phyloP scores from a whole-genome alignment of 345 rosid species.

The Lepidium didymum region DNA sequence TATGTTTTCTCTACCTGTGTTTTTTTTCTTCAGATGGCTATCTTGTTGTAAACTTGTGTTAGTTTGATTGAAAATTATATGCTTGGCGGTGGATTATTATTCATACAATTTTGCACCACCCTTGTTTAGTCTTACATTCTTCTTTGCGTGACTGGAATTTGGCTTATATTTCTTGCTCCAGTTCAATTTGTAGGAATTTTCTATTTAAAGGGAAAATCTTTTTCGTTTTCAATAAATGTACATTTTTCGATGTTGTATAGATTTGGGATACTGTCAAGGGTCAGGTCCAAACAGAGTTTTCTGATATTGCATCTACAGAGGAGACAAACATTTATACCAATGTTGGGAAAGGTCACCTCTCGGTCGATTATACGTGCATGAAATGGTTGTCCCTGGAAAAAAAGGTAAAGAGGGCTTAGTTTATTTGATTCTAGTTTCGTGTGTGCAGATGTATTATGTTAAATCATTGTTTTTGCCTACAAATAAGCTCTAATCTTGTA shows the following conservation, averaged over 20 bases:
- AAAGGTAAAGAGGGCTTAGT: conserved; percentile 33
- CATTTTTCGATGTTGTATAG: conserved; percentile 25
- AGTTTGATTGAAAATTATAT: not conserved
- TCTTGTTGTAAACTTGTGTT: not conserved
- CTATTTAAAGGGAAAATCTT: not conserved
- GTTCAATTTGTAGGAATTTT: not conserved
- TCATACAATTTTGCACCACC: not conserved
- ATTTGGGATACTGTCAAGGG: conserved; percentile 73
- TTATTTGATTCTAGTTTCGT: not conserved
- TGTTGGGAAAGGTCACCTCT: conserved; percentile 56
- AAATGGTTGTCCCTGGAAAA: conserved; percentile 61
- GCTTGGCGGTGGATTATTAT: not conserved
- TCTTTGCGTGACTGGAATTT: not conserved
- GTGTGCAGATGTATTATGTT: not conserved
- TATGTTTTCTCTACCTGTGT: not conserved
- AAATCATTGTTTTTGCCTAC: not conserved
- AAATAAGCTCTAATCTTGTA: not conserved
- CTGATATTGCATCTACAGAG: conserved; percentile 52
- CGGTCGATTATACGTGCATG: conserved; percentile 75
- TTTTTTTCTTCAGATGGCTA: not conserved
- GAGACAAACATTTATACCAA: conserved; percentile 31
- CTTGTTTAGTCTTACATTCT: not conserved
- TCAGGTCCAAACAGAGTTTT: conserved; percentile 71
- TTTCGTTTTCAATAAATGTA: not conserved
- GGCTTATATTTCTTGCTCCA: not conserved